phyloP scores from a whole-genome alignment of 1,284 basidiomycete species.

The Serendipita sp. region DNA sequence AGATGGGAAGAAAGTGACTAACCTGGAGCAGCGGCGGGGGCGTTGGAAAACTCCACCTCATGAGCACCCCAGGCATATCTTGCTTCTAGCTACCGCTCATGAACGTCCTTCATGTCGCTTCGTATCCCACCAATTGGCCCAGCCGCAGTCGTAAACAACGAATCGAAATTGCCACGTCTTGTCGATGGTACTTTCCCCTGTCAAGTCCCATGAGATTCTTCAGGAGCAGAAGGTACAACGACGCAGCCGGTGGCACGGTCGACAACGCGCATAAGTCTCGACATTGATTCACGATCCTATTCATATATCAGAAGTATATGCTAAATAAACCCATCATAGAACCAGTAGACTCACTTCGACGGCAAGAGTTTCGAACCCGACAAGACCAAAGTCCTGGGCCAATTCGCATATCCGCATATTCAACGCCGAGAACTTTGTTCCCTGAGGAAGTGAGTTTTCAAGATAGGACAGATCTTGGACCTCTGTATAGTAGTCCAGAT shows the following conservation, averaged over 20 bases:
- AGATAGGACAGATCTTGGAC: conserved; percentile 92
- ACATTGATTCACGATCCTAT: conserved; percentile 86
- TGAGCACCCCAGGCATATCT: conserved; percentile 63
- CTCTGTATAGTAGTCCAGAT: conserved; percentile 95
- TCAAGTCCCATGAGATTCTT: conserved; percentile 24
- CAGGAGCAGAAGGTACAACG: conserved; percentile 43
- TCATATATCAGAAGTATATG: too few species aligned
- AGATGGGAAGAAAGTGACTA: too few species aligned
- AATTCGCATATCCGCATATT: conserved; percentile 86
- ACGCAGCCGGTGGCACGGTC: conserved; percentile 86
- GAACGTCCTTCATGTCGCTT: conserved; percentile 62
- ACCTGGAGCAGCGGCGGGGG: conserved; percentile 10
- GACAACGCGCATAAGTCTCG: conserved; percentile 65
- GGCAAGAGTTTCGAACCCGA: conserved; percentile 92
- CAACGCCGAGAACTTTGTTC: conserved; percentile 57
- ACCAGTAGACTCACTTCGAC: conserved; percentile 52
- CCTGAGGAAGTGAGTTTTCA: conserved; percentile 53
- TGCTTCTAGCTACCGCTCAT: conserved; percentile 79
- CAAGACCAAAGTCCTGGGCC: conserved; percentile 87
- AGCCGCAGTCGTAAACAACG: conserved; percentile 52
- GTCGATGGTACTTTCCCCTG: conserved; percentile 22
- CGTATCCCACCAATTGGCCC: conserved; percentile 39
- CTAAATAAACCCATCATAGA: background rate
- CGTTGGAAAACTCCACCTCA: conserved; percentile 30
- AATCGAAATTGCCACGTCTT: conserved; percentile 46